phyloP scores from a whole-genome alignment of 495 filamentous ascomycete species.

The Talaromyces proteolyticus region DNA sequence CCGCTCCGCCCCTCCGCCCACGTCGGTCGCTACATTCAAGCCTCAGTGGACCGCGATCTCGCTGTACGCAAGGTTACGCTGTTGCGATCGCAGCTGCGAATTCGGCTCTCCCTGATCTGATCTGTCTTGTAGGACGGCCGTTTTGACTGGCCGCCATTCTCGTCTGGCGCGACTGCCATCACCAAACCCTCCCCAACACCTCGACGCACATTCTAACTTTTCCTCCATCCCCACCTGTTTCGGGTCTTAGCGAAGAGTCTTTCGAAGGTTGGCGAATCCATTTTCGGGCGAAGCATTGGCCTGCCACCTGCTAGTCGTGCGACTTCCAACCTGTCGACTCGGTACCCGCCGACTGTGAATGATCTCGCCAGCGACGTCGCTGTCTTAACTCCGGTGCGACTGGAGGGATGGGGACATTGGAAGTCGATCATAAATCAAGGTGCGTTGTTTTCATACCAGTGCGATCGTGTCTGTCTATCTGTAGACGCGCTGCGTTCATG shows the following conservation, averaged over 20 bases:
- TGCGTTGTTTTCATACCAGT: too few species aligned
- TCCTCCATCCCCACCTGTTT: background rate
- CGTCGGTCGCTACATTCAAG: background rate
- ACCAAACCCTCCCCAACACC: background rate
- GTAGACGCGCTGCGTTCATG: too few species aligned
- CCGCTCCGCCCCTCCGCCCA: background rate
- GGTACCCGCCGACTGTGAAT: background rate
- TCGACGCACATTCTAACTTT: background rate
- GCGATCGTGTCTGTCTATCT: too few species aligned
- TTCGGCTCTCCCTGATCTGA: too few species aligned
- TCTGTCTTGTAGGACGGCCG: background rate
- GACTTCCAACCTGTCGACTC: too few species aligned
- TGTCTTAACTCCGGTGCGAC: background rate
- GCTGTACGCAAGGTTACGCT: background rate
- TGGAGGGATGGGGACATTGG: background rate
- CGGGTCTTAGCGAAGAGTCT: too few species aligned
- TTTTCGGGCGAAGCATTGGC: too few species aligned
- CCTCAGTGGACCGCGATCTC: background rate
- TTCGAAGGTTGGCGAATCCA: background rate
- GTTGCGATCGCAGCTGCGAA: too few species aligned
- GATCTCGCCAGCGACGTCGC: background rate
- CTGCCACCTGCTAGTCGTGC: too few species aligned
- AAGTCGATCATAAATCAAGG: background rate
- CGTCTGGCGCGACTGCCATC: background rate
- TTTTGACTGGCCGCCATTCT: too few species aligned